Evolutionary conservation across 257 asterid genomes (phyloP).

Genomic region (Buddleja alternifolia): DNA sequence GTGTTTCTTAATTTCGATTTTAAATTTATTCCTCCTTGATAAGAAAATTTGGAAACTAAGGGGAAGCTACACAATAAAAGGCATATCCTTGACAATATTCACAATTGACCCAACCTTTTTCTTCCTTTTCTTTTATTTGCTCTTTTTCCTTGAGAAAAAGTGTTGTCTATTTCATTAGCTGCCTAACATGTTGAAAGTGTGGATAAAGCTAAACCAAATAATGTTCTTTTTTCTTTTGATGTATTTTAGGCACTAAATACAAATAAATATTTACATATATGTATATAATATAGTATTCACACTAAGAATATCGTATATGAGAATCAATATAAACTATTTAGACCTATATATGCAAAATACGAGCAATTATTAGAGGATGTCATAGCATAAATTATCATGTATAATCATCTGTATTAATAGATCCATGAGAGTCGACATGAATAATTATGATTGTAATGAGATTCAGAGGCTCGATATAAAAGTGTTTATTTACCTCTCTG

Average conservation of each 20-base stretch:
- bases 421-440: too few relatives aligned
- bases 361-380: too few relatives aligned
- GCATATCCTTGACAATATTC: conserved; percentile 21
- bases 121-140: background rate
- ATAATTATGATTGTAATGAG: too few relatives aligned
- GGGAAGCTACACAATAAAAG: conserved; percentile 11
- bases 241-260: conserved; percentile 22
- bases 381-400: too few relatives aligned
- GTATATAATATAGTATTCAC: too few relatives aligned
- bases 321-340: too few relatives aligned
- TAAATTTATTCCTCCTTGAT: background rate
- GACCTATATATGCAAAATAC: too few relatives aligned
- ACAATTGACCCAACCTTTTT: conserved; percentile 22
- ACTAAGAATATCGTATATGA: too few relatives aligned
- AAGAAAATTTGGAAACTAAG: background rate
- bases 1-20: background rate
- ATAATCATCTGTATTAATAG: too few relatives aligned
- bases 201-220: conserved; percentile 17
- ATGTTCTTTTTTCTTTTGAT: conserved; percentile 22
- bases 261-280: conserved; percentile 3
- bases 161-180: conserved; percentile 38
- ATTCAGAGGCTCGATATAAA: background rate
- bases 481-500: conserved; percentile 56
- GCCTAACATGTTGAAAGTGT: conserved; percentile 41
- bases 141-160: background rate